Percentiles rank a stretch among this genome's conserved stretches.
Conservation (phyloP, 257 asterid species). For the Thymus mandschuricus region DNA sequence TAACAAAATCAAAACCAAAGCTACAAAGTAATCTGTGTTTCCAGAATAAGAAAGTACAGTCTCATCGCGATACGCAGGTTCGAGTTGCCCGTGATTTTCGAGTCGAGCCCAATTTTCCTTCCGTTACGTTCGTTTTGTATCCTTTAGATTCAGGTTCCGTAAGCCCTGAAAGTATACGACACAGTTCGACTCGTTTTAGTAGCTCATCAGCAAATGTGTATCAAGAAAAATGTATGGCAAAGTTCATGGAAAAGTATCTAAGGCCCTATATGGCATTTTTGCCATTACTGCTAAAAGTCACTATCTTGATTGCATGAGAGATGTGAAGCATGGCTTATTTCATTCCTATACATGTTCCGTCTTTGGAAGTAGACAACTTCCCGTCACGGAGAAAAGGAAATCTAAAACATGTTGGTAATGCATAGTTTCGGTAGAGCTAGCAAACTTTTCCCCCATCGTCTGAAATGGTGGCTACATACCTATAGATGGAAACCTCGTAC, state of each 20-base stretch:
- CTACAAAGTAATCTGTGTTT: slow-evolving; percentile 3
- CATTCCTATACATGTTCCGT: not conserved
- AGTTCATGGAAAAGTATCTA: too few relatives aligned
- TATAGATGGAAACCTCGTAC: not conserved
- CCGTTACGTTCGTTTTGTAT: slow-evolving; percentile 12
- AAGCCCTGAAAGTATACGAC: slow-evolving; percentile 10
- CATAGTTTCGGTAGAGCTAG: not conserved
- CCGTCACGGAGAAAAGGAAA: not conserved
- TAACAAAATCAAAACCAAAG: not conserved
- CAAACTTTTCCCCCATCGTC: slow-evolving; percentile 10
- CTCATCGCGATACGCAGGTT: not conserved
- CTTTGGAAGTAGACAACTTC: slow-evolving; percentile 12
- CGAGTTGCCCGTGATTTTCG: too few relatives aligned
- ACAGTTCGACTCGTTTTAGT: too few relatives aligned
- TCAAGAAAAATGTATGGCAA: not conserved
- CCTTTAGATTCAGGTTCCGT: slow-evolving; percentile 24
- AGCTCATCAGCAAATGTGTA: not conserved
- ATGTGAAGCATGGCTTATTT: not conserved
- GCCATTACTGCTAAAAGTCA: too few relatives aligned
- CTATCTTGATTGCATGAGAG: too few relatives aligned
- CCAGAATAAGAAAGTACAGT: not conserved
- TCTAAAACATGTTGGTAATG: not conserved
- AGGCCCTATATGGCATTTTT: too few relatives aligned
- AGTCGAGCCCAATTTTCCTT: not conserved
- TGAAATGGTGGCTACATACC: not conserved